phyloP scores from a whole-genome alignment of 768 basidiomycete genomes.

The Termitomyces sp. region DNA sequence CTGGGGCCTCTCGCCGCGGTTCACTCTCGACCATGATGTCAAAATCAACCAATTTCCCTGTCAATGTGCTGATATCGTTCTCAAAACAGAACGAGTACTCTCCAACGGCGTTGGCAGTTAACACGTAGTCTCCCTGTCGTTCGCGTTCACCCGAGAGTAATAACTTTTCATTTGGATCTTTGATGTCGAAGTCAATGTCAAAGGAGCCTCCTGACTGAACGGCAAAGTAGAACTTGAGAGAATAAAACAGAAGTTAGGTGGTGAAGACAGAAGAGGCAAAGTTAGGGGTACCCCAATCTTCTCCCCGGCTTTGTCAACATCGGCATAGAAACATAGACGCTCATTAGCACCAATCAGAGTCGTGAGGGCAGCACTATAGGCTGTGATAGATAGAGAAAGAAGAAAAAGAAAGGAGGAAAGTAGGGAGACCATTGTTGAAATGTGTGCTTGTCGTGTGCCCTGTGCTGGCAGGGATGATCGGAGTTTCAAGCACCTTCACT shows the following conservation, averaged over 20 bases:
- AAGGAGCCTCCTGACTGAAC: slow-evolving; percentile 98
- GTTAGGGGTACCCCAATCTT: slow-evolving; percentile 71
- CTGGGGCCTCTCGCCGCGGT: slow-evolving; percentile 83
- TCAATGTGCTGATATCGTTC: slow-evolving; percentile 93
- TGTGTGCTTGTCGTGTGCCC: neutral
- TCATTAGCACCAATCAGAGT: slow-evolving; percentile 76
- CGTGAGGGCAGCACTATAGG: slow-evolving; percentile 64
- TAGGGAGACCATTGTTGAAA: slow-evolving; percentile 4
- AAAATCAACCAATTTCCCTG: slow-evolving; percentile 92
- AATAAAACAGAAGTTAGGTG: slow-evolving; percentile 12
- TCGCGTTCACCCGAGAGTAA: slow-evolving; percentile 85
- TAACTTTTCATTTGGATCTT: slow-evolving; percentile 84
- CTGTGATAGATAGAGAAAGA: slow-evolving; percentile 30
- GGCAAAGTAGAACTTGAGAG: slow-evolving; percentile 93
- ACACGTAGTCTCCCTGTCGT: slow-evolving; percentile 93
- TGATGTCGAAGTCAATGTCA: slow-evolving; percentile 91
- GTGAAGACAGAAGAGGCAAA: neutral
- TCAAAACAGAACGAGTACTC: slow-evolving; percentile 97
- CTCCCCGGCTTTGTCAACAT: slow-evolving; percentile 93
- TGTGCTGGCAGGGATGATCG: slow-evolving; percentile 12
- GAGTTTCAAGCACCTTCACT: slow-evolving; percentile 6
- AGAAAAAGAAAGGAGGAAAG: slow-evolving; percentile 23
- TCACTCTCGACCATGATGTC: slow-evolving; percentile 99
- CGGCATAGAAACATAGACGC: slow-evolving; percentile 88
- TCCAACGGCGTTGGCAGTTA: slow-evolving; percentile 88